Percentiles rank a stretch among this genome's conserved stretches.
These are phyloP conservation scores for Amaranthus hypochondriacus DNA, from an alignment of 148 eudicot species.

Conservation along the genomic window DNA sequence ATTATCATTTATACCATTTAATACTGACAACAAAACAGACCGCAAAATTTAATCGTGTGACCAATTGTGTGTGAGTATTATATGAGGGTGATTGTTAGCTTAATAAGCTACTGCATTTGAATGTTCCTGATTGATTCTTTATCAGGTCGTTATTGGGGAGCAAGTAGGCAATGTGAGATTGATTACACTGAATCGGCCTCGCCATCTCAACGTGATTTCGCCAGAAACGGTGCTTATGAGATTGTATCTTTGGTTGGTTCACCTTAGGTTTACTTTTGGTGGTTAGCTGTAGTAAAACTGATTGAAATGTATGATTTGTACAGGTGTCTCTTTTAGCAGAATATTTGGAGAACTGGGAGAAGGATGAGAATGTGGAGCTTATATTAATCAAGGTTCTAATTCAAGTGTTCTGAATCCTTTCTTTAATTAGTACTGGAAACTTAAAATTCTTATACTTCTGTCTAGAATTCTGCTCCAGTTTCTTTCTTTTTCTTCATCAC, in stretches of 20 bases:
- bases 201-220: constrained; percentile 80
- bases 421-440: not conserved
- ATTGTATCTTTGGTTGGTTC: not conserved
- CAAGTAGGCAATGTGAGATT: constrained; percentile 61
- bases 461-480: not conserved
- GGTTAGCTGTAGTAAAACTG: constrained; percentile 8
- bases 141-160: constrained; percentile 76
- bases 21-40: too few relatives aligned
- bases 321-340: constrained; percentile 74
- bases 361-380: constrained; percentile 63
- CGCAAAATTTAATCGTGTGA: too few relatives aligned
- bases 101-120: not conserved
- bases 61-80: too few relatives aligned
- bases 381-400: constrained; percentile 66
- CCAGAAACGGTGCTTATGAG: constrained; percentile 58
- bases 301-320: constrained; percentile 11
- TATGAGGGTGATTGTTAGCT: not conserved
- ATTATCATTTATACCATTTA: too few relatives aligned
- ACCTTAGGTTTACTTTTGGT: not conserved
- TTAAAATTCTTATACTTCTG: not conserved
- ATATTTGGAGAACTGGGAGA: constrained; percentile 90
- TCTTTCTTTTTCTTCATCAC: not conserved
- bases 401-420: not conserved
- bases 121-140: not conserved
- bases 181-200: constrained; percentile 84